Base-by-base conservation (phyloP, 2,329 filamentous ascomycete species). In the Nothophoma quercina region DNA sequence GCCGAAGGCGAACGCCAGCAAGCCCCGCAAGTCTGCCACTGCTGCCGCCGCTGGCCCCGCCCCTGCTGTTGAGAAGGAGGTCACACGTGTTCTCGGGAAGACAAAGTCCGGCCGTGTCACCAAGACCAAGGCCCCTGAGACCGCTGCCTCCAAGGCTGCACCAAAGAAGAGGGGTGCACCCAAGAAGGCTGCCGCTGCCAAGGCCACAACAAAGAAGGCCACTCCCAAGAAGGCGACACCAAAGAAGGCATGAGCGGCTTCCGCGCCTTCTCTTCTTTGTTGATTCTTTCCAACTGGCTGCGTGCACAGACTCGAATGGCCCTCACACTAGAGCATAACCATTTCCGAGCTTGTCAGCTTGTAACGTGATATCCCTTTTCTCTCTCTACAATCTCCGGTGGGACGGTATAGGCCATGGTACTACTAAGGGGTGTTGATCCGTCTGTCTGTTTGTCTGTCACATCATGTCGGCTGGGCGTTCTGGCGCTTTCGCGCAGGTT, bases 21-120 rank as follows among this genome's bases (percentile, higher is more conserved):
- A 75, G 64, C 69, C 73, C 21, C 72, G 77, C 63, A 79, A 79
- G 73, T 72, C 74, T 30, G 64, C 74, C 34, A 47, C 71, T 55
- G 71, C 74, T 34, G 62, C 74, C 32, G 53, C 71, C 56, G 38
- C 63, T 34, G 59, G 58, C 3, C 38, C 63, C 28, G 86, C 85
- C 13, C 84, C 86, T 51, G 87, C 87, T 60, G 80, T 88, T 41
- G 83, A 87, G 51, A 87, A 91, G 63, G 87, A 88, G 77, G 81
- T 86, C 58, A 69, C 78, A 18, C 86, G 87, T 68, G 82, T 88
- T 40, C 78, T 92, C 44, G 85, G 83, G 74, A 93, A 90, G 85
- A 93, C 91, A 75, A 95, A 95, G 85, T 88, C 90, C 46, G 91
- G 91, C 40, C 88, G 91, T 64, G 88, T 96, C 67, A 85, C 88